A percentile compares a stretch with the other conserved stretches of the same genome.
Conservation (phyloP, 2,329 filamentous ascomycete genomes). For the Hypoxylon sp. region DNA sequence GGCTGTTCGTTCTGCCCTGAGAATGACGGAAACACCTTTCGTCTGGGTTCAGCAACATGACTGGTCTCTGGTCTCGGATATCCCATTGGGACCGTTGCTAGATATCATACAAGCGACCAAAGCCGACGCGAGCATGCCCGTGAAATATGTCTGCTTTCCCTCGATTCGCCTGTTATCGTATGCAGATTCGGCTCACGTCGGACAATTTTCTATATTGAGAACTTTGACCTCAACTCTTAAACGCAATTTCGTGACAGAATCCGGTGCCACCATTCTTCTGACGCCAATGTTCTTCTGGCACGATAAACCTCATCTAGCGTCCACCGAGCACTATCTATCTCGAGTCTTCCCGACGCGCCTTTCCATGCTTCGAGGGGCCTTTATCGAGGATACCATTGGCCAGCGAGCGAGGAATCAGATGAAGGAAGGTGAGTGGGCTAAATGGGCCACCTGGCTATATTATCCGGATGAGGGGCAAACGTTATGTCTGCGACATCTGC, state of each 20-base stretch:
- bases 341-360: conserved; percentile 63
- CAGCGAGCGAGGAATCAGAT: conserved; percentile 67
- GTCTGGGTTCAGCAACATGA: conserved; percentile 71
- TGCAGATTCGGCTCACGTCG: conserved; percentile 60
- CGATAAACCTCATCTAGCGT: conserved; percentile 67
- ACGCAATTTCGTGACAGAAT: conserved; percentile 52
- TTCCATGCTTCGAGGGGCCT: conserved; percentile 63
- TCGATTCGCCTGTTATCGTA: conserved; percentile 65
- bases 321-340: conserved; percentile 61
- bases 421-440: conserved; percentile 64
- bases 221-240: conserved; percentile 57
- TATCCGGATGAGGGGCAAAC: conserved; percentile 60
- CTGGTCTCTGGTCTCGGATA: conserved; percentile 60
- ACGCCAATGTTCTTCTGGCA: conserved; percentile 71
- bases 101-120: conserved; percentile 58
- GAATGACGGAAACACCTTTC: conserved; percentile 60
- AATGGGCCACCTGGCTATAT: conserved; percentile 68
- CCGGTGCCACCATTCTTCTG: conserved; percentile 54
- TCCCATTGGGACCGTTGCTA: conserved; percentile 60
- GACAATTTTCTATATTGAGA: conserved; percentile 56
- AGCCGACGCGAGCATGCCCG: conserved; percentile 49
- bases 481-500: conserved; percentile 62
- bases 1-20: conserved; percentile 64
- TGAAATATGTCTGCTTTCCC: conserved; percentile 66
- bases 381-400: conserved; percentile 68